A percentile compares a stretch with the other conserved stretches of the same genome.
Evolutionary conservation across 331 rosid species (phyloP).

Genomic region (Quercus phellos): DNA sequence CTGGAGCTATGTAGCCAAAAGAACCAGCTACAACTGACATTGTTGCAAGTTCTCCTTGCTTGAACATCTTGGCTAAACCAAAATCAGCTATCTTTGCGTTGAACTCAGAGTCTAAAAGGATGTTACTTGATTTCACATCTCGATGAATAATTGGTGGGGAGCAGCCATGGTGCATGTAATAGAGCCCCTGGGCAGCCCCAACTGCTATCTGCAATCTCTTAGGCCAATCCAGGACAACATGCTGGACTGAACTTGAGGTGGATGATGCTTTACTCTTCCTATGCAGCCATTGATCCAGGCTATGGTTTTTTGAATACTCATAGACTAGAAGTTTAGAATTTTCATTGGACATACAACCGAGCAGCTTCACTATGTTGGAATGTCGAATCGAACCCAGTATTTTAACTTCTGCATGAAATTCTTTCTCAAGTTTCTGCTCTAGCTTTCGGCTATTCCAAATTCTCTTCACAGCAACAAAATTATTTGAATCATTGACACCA

Average conservation of each 20-base stretch:
- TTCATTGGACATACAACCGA: slow-evolving; percentile 56
- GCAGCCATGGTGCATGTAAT: slow-evolving; percentile 81
- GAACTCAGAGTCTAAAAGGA: slow-evolving; percentile 68
- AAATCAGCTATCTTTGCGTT: slow-evolving; percentile 83
- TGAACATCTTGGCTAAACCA: slow-evolving; percentile 75
- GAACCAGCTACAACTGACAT: slow-evolving; percentile 75
- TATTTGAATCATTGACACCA: slow-evolving; percentile 23
- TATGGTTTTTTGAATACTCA: slow-evolving; percentile 58
- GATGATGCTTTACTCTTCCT: slow-evolving; percentile 31
- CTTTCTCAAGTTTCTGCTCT: slow-evolving; percentile 54
- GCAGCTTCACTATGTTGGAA: slow-evolving; percentile 68
- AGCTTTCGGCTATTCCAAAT: slow-evolving; percentile 40
- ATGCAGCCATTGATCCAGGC: slow-evolving; percentile 72
- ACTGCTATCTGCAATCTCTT: slow-evolving; percentile 65
- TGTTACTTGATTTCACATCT: slow-evolving; percentile 78
- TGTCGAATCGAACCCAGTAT: slow-evolving; percentile 66
- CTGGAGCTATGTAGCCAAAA: slow-evolving; percentile 89
- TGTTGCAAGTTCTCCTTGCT: slow-evolving; percentile 57
- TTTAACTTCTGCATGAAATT: slow-evolving; percentile 63
- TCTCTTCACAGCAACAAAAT: slow-evolving; percentile 68
- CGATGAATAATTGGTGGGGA: slow-evolving; percentile 69
- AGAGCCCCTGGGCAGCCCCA: slow-evolving; percentile 80
- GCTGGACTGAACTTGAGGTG: slow-evolving; percentile 20
- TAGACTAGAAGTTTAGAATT: slow-evolving; percentile 70
- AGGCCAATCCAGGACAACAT: slow-evolving; percentile 57